Evolutionary conservation across 78 protist genomes (phyloP), one percentile per base, ranked within the genome.

Genomic region (Polysphondylium violaceum): DNA sequence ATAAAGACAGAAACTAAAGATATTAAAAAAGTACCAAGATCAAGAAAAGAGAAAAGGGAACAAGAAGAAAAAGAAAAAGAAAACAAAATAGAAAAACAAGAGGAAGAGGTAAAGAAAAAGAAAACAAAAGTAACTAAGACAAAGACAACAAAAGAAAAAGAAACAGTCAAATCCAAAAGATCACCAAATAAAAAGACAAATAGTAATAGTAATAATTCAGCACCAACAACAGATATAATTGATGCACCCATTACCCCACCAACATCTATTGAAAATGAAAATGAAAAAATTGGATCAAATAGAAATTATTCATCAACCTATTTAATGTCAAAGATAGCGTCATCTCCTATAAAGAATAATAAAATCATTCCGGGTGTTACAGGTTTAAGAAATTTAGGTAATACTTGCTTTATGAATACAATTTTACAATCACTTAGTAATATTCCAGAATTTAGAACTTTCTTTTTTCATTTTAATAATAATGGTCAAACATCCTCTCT

Each of bases 391-490:
- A 88, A 88, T 59, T 31, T 88, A 9, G 94, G 94, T 9, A 88
- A 88, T n/a, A 88, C 94, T 50, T 88, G 94, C 53, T 88, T 77
- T 65, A 88, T 88, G 94, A 88, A 88, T 61, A 88, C 90, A n/a
- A 56, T 88, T 38, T 38, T 88, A n/a, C 94, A 88, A 68, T 59
- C 91, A 33, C 59, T 85, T 25, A 85, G 91, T 50, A 85, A 85
- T 85, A 68, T 74, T 35, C 74, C 74, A 21, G 81, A 74, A n/a
- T 85, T 85, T 85, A 85, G 91, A 85, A 61, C 73, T 16, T 85
- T 85, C 47, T 74, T 85, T 50, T 43, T 53, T 29, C 33, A 68
- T 31, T 25, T 85, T 25, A 41, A 60, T 8, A 23, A 29, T 25
- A 23, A 17, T 31, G 63, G 58, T 14, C 3, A 21, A 16, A 40